Evolutionary conservation across 2,329 filamentous ascomycete genomes (phyloP).

Genomic region (Penicillium sp.): DNA sequence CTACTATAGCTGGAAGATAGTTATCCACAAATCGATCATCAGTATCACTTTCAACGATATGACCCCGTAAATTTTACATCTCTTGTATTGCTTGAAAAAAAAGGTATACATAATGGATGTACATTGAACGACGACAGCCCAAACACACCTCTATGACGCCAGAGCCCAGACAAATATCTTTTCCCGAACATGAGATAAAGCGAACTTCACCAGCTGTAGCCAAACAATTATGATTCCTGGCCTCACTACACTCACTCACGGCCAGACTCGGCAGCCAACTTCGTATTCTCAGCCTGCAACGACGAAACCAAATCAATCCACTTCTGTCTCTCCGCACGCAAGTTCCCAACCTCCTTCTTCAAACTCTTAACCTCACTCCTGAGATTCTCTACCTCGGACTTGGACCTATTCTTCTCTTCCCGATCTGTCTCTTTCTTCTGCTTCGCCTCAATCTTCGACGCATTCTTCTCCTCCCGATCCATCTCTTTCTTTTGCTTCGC

Average conservation of each 20-base stretch:
- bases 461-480: conserved; percentile 49
- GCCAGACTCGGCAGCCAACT: conserved; percentile 43
- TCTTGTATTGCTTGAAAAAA: no score
- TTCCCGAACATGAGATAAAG: neutral
- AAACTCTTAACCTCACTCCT: conserved; percentile 51
- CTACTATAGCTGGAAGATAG: no score
- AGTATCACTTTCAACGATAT: no score
- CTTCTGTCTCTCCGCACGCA: conserved; percentile 55
- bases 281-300: conserved; percentile 63
- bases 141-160: neutral
- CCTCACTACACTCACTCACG: neutral
- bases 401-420: conserved; percentile 49
- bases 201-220: neutral
- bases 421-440: conserved; percentile 45
- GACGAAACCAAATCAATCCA: conserved; percentile 57
- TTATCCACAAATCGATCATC: no score
- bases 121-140: neutral
- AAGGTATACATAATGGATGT: neutral
- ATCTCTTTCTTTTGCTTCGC: conserved; percentile 41
- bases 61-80: no score
- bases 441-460: conserved; percentile 45
- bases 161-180: neutral
- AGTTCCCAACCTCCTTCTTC: conserved; percentile 55
- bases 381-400: conserved; percentile 51
- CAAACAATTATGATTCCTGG: no score